A percentile compares a stretch with the other conserved stretches of the same genome.
Conservation (phyloP, 2,329 filamentous ascomycete genomes). For the Fusarium annulatum region DNA sequence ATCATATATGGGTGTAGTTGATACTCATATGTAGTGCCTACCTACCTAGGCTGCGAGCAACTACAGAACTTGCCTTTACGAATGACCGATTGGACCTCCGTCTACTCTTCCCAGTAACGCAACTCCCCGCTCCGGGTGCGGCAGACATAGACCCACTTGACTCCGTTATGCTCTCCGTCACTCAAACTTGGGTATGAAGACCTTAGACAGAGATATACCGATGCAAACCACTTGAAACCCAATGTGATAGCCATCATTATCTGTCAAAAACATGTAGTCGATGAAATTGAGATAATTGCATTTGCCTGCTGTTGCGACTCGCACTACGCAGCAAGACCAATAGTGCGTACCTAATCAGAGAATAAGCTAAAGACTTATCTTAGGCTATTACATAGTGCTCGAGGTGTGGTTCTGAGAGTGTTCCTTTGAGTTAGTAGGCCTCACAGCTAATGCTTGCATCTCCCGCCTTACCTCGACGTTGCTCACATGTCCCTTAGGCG, state of each 20-base stretch:
- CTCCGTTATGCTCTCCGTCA: background rate
- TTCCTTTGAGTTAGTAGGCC: background rate
- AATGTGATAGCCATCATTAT: background rate
- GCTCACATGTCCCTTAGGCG: conserved; percentile 29
- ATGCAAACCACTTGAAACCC: background rate
- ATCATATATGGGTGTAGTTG: background rate
- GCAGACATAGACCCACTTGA: background rate
- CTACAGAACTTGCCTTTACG: background rate
- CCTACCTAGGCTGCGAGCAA: background rate
- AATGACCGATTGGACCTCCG: background rate
- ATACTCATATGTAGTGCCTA: background rate
- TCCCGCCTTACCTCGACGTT: conserved; percentile 8
- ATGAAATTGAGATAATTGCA: background rate
- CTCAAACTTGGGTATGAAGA: background rate
- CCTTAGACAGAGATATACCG: background rate
- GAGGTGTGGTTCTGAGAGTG: background rate
- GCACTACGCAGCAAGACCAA: background rate
- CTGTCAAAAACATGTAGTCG: background rate
- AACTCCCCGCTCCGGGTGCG: background rate
- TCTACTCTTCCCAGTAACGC: background rate
- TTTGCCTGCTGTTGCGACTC: background rate
- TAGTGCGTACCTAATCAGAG: background rate
- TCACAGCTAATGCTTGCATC: background rate
- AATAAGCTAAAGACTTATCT: background rate
- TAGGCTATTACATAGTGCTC: background rate